Evolutionary conservation across 1,284 basidiomycete species (phyloP).

Genomic region (Mycosarcoma mackinlayi): DNA sequence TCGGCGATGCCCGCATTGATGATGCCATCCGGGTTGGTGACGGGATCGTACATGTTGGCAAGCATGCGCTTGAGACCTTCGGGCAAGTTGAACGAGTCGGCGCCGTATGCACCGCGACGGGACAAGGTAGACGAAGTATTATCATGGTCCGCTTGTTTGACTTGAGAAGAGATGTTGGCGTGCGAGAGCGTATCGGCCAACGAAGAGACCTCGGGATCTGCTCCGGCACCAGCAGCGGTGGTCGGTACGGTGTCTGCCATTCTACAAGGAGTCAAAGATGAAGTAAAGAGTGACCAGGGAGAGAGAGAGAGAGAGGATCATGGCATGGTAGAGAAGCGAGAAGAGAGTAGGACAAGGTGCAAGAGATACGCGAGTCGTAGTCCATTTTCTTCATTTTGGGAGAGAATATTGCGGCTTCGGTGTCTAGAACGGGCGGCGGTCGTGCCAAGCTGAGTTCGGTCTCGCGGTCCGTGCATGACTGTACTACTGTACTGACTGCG

Average conservation of each 20-base stretch:
- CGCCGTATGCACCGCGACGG: conserved; percentile 24
- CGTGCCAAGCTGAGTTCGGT: too few relatives aligned
- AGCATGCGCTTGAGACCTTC: conserved; percentile 28
- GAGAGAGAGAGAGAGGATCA: too few relatives aligned
- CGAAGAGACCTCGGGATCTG: conserved; percentile 11
- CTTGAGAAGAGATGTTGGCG: conserved; percentile 4
- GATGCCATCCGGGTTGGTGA: conserved; percentile 53
- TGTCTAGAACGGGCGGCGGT: too few relatives aligned
- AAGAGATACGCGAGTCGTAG: too few relatives aligned
- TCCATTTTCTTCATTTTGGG: too few relatives aligned
- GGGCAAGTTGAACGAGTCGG: conserved; percentile 20
- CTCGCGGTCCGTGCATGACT: too few relatives aligned
- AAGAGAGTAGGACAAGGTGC: too few relatives aligned
- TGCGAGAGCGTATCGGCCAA: conserved; percentile 11
- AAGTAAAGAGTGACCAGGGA: too few relatives aligned
- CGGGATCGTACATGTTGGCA: conserved; percentile 42
- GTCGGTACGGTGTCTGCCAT: conserved; percentile 7
- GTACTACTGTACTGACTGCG: too few relatives aligned
- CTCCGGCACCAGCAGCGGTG: conserved; percentile 6
- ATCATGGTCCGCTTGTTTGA: conserved; percentile 3
- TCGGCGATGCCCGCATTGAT: conserved; percentile 59
- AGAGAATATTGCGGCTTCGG: too few relatives aligned
- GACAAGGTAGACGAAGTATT: conserved; percentile 33
- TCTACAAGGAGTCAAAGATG: not conserved
- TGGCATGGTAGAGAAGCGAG: too few relatives aligned